Conservation (phyloP, 495 filamentous ascomycete genomes). For the Talaromyces thailandensis region DNA sequence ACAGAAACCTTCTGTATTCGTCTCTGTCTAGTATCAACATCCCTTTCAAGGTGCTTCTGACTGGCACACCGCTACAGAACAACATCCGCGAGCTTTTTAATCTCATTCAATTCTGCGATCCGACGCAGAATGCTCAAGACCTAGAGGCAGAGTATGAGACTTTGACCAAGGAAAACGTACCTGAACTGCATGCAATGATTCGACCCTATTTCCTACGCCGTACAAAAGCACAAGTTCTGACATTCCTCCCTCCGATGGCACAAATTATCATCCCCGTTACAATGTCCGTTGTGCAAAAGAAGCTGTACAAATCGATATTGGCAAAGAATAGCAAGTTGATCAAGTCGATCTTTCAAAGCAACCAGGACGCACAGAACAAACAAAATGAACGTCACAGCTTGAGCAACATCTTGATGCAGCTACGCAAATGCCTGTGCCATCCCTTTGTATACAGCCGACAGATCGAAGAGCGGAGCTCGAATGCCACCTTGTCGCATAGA, state of each 20-base stretch:
- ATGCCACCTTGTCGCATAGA: slow-evolving; percentile 47
- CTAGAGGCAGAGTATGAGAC: slow-evolving; percentile 69
- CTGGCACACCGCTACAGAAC: slow-evolving; percentile 89
- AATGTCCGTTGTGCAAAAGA: slow-evolving; percentile 88
- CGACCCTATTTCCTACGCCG: slow-evolving; percentile 73
- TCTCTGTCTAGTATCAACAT: slow-evolving; percentile 62
- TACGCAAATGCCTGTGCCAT: slow-evolving; percentile 91
- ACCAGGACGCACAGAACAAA: slow-evolving; percentile 43
- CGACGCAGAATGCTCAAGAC: slow-evolving; percentile 52
- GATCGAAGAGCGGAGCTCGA: slow-evolving; percentile 69
- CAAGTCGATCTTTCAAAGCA: slow-evolving; percentile 64
- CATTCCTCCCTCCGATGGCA: slow-evolving; percentile 82
- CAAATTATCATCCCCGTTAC: slow-evolving; percentile 92
- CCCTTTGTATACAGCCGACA: slow-evolving; percentile 85
- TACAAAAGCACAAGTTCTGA: slow-evolving; percentile 84
- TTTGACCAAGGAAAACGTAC: slow-evolving; percentile 71
- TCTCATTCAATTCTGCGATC: slow-evolving; percentile 84
- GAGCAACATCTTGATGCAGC: slow-evolving; percentile 91
- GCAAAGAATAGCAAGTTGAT: slow-evolving; percentile 85
- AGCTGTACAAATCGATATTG: slow-evolving; percentile 88
- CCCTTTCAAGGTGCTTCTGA: slow-evolving; percentile 75
- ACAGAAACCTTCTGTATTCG: slow-evolving; percentile 71
- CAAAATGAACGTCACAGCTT: slow-evolving; percentile 64
- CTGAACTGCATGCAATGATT: slow-evolving; percentile 73
- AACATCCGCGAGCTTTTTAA: slow-evolving; percentile 93